Percentiles rank a stretch among this genome's conserved stretches.
Conservation (phyloP, 306 rosid genomes). For the Lathyrus oleraceus region DNA sequence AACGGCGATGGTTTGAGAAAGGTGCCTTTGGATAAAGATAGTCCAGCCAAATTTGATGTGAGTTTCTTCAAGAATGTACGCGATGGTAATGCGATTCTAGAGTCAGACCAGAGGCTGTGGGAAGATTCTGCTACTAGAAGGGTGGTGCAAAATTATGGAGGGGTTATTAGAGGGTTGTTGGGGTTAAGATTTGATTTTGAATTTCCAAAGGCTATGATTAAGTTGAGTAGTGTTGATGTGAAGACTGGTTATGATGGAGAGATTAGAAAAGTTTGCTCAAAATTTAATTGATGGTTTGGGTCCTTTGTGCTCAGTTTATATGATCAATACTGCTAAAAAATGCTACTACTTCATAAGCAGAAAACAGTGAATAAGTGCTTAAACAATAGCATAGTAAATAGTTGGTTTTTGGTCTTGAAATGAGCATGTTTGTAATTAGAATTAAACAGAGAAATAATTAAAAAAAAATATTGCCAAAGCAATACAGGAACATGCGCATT, state of each 20-base stretch:
- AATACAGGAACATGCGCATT: no score
- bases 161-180: constrained; percentile 54
- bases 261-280: constrained; percentile 64
- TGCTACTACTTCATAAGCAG: not conserved
- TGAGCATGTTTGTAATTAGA: not conserved
- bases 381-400: not conserved
- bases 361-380: not conserved
- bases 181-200: constrained; percentile 66
- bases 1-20: constrained; percentile 58
- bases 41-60: constrained; percentile 54
- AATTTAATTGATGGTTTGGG: constrained; percentile 47
- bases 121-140: constrained; percentile 45
- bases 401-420: not conserved
- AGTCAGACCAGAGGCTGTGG: constrained; percentile 76
- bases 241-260: constrained; percentile 68
- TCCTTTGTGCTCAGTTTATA: not conserved
- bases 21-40: constrained; percentile 57
- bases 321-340: not conserved
- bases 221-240: constrained; percentile 69
- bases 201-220: constrained; percentile 74
- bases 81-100: constrained; percentile 57
- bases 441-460: no score
- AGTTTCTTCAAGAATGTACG: constrained; percentile 69
- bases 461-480: no score
- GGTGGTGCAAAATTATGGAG: constrained; percentile 59